phyloP scores from a whole-genome alignment of 164 flowering plant species.

The Sedum album region DNA sequence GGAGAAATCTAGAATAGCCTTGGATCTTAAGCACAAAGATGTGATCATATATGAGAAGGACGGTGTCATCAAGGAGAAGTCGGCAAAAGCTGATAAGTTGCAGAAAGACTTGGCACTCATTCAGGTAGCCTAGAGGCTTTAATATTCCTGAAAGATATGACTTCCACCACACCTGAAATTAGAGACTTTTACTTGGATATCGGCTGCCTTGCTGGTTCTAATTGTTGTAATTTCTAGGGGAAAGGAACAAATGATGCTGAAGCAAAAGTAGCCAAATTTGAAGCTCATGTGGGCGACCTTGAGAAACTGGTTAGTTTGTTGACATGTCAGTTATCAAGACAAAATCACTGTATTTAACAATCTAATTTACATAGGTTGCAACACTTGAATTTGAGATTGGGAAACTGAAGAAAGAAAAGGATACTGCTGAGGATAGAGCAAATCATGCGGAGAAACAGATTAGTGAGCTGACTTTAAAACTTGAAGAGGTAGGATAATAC shows the following conservation, averaged over 20 bases:
- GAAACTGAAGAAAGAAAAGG: conserved; percentile 34
- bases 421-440: conserved; percentile 39
- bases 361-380: conserved; percentile 35
- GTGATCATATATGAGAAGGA: conserved; percentile 7
- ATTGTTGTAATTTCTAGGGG: conserved; percentile 26
- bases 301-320: conserved; percentile 56
- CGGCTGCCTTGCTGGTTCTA: not conserved
- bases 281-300: conserved; percentile 65
- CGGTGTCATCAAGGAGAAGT: conserved; percentile 1
- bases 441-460: conserved; percentile 46
- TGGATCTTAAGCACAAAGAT: conserved; percentile 5
- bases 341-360: not conserved
- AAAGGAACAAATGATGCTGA: conserved; percentile 51
- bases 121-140: not conserved
- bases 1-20: not conserved
- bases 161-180: not conserved
- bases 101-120: not conserved
- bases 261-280: conserved; percentile 62
- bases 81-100: not conserved
- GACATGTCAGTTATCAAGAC: not conserved
- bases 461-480: conserved; percentile 35
- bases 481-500: conserved; percentile 35
- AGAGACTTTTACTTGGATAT: not conserved
- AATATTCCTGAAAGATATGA: not conserved
- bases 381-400: conserved; percentile 55